Evolutionary conservation across 768 basidiomycete species (phyloP).

Genomic region (Lentinula boryana): DNA sequence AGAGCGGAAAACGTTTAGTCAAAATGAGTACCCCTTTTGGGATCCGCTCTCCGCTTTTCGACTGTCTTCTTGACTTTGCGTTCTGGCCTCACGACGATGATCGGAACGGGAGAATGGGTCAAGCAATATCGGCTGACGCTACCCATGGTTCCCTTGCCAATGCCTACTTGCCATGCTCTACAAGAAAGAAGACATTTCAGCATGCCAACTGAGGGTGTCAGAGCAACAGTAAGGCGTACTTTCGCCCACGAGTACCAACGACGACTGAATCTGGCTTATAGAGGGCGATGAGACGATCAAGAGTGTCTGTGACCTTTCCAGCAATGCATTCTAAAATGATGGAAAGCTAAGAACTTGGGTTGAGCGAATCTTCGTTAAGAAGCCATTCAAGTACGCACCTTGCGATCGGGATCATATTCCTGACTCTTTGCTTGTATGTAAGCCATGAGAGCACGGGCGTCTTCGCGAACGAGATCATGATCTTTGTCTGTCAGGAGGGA

Average conservation of each 20-base stretch:
- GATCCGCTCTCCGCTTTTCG: constrained; percentile 83
- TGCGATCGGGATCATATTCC: constrained; percentile 72
- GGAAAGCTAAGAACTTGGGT: constrained; percentile 48
- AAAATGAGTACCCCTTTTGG: constrained; percentile 82
- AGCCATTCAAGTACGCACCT: constrained; percentile 35
- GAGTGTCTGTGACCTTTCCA: constrained; percentile 81
- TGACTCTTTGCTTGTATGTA: constrained; percentile 75
- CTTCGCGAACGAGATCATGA: constrained; percentile 72
- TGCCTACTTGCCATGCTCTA: constrained; percentile 25
- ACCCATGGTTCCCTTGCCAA: constrained; percentile 27
- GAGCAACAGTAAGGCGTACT: constrained; percentile 24
- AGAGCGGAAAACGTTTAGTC: constrained; percentile 22
- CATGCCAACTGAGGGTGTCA: neutral
- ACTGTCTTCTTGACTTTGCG: constrained; percentile 79
- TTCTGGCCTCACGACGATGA: constrained; percentile 91
- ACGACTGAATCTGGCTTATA: constrained; percentile 91
- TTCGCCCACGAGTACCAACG: constrained; percentile 81
- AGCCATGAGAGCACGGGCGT: constrained; percentile 79
- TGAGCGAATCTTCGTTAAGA: neutral
- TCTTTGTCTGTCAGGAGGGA: constrained; percentile 50
- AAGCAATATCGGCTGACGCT: constrained; percentile 40
- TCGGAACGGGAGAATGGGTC: constrained; percentile 48
- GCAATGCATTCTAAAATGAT: constrained; percentile 93
- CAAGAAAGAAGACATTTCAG: constrained; percentile 14
- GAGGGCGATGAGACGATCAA: constrained; percentile 88